Conservation (phyloP, 768 basidiomycete species). For the Russula lepida region DNA sequence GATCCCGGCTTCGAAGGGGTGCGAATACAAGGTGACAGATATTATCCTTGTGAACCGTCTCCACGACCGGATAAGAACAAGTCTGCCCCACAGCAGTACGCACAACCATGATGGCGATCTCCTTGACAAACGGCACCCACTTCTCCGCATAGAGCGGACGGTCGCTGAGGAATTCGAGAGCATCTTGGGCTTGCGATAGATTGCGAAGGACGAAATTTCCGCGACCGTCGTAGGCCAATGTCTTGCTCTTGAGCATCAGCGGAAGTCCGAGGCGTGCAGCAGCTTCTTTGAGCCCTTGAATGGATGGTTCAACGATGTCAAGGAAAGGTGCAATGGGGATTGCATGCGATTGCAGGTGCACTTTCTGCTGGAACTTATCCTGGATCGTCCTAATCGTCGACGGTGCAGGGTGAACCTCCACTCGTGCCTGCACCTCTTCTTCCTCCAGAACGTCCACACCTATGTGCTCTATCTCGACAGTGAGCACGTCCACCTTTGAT, state of each 20-base stretch:
- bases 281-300: conserved; percentile 44
- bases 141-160: conserved; percentile 88
- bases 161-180: conserved; percentile 50
- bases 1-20: conserved; percentile 60
- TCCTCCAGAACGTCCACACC: conserved; percentile 65
- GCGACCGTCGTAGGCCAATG: conserved; percentile 90
- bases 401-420: conserved; percentile 62
- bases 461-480: conserved; percentile 97
- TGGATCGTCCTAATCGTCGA: conserved; percentile 81
- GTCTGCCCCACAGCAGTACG: conserved; percentile 67
- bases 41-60: conserved; percentile 90
- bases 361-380: conserved; percentile 59
- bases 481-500: conserved; percentile 72
- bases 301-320: conserved; percentile 42
- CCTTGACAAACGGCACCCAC: conserved; percentile 82
- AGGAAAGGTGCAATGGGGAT: conserved; percentile 54
- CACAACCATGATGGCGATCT: conserved; percentile 97
- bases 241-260: conserved; percentile 93
- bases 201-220: conserved; percentile 78
- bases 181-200: conserved; percentile 41
- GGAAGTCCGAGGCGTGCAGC: conserved; percentile 65
- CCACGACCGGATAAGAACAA: conserved; percentile 80
- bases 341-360: conserved; percentile 41
- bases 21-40: conserved; percentile 91
- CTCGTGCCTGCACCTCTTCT: conserved; percentile 39